A percentile compares a stretch with the other conserved stretches of the same genome.
Evolutionary conservation across 2,329 filamentous ascomycete genomes (phyloP).

Genomic region (Camptophora hylomeconis): DNA sequence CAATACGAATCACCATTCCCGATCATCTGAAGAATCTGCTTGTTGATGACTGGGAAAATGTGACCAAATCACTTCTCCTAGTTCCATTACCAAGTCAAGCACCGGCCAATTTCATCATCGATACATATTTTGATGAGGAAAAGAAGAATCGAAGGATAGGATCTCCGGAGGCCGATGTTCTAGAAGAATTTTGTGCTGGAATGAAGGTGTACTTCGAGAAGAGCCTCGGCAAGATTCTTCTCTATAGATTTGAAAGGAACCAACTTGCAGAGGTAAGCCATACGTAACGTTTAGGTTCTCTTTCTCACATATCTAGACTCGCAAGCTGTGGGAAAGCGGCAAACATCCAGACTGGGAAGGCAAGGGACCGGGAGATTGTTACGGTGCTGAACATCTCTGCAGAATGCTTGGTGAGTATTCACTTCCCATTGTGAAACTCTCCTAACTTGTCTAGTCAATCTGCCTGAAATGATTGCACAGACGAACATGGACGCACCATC

Average conservation of each 20-base stretch:
- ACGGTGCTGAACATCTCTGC: slow-evolving; percentile 83
- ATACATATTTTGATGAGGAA: slow-evolving; percentile 66
- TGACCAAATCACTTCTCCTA: slow-evolving; percentile 87
- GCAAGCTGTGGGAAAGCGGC: slow-evolving; percentile 53
- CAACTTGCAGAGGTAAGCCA: slow-evolving; percentile 48
- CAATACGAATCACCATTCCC: slow-evolving; percentile 73
- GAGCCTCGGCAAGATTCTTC: slow-evolving; percentile 69
- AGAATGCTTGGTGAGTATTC: slow-evolving; percentile 76
- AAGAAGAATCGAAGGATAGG: slow-evolving; percentile 50
- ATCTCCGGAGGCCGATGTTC: slow-evolving; percentile 65
- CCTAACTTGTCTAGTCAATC: slow-evolving; percentile 51
- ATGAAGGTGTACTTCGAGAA: slow-evolving; percentile 92
- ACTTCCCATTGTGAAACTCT: slow-evolving; percentile 4
- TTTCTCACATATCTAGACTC: slow-evolving; percentile 35
- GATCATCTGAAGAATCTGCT: slow-evolving; percentile 84
- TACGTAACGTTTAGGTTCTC: not conserved
- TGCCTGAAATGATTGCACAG: slow-evolving; percentile 88
- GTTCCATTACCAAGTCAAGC: slow-evolving; percentile 69
- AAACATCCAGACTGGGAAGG: slow-evolving; percentile 49
- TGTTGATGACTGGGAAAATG: slow-evolving; percentile 97
- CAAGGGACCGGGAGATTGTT: slow-evolving; percentile 66
- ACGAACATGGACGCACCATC: slow-evolving; percentile 96
- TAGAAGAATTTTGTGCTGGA: slow-evolving; percentile 79
- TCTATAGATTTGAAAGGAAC: slow-evolving; percentile 86
- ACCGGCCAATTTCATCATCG: slow-evolving; percentile 63